Evolutionary conservation across 768 basidiomycete genomes (phyloP).

Genomic region (Amanita molliuscula): DNA sequence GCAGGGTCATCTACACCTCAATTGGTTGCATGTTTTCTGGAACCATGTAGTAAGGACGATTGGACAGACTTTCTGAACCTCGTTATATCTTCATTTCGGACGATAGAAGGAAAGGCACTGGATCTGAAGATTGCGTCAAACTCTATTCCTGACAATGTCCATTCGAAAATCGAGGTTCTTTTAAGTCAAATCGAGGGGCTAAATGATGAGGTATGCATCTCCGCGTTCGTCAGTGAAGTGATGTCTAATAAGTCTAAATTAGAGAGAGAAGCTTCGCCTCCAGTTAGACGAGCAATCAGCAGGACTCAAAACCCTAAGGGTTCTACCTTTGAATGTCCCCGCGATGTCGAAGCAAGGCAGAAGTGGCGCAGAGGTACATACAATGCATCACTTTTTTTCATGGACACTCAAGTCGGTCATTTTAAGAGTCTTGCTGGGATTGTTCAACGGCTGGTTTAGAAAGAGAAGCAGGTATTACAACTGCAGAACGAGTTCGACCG

Average conservation of each 20-base stretch:
- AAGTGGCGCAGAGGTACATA: conserved; percentile 44
- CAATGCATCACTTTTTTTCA: not conserved
- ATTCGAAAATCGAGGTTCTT: conserved; percentile 53
- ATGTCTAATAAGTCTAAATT: not conserved
- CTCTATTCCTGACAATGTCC: conserved; percentile 24
- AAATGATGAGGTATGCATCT: conserved; percentile 43
- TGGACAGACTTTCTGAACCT: conserved; percentile 55
- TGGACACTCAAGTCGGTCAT: not conserved
- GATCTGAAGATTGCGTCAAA: conserved; percentile 37
- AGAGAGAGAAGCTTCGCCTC: conserved; percentile 28
- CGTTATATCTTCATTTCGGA: conserved; percentile 50
- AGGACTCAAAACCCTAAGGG: conserved; percentile 55
- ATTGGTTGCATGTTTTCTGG: conserved; percentile 1
- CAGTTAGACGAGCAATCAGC: conserved; percentile 55
- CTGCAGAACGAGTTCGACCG: conserved; percentile 64
- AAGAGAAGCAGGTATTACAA: conserved; percentile 76
- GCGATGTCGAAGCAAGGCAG: conserved; percentile 32
- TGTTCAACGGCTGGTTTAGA: conserved; percentile 70
- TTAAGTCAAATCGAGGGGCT: conserved; percentile 53
- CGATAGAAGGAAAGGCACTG: conserved; percentile 55
- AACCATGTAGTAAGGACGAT: conserved; percentile 41
- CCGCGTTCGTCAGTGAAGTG: not conserved
- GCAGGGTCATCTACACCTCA: conserved; percentile 26
- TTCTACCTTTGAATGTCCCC: conserved; percentile 28
- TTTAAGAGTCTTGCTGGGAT: conserved; percentile 49